Base-by-base conservation (phyloP, 2,329 filamentous ascomycete genomes). In the Alternaria sp. region DNA sequence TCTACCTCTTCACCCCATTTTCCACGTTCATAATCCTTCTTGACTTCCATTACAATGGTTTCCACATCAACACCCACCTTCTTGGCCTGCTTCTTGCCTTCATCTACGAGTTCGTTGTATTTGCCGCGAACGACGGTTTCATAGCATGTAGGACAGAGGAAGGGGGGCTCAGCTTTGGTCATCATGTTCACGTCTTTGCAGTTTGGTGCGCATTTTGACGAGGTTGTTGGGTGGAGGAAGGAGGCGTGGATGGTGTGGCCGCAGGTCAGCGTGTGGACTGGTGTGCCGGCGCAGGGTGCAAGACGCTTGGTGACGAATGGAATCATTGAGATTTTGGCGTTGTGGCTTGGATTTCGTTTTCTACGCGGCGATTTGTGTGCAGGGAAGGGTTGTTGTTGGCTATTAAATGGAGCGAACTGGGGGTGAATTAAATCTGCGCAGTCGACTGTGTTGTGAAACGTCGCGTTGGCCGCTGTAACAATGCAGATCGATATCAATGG, bases 141-240 rank as follows among this genome's bases (percentile, higher is more conserved):
- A 10, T 49, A 49, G 28, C 51, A 54, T 24, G 31, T 36, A 3
- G 55, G 42, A 11, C 51, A 58, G 14, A 58, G 42, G 6, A 58
- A 58, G 7, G 9, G 33, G 3, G 44, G 51, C 23, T 58, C 42
- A 5, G 29, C 31, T 2, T 14, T 9, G 3, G 55, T 44, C 24
- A 14, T n/a, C 14, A 54, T 11, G 31, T 31, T 13, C 13, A 50
- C 37, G 8, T 3, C 5, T 28, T 36, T 21, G 21, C 55, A 58
- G 31, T 58, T 58, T 14, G 55, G 51, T 6, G 55, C 51, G 36
- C 51, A 58, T 33, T 28, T 48, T 6, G 55, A 54, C 2, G 50
- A 49, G 7, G 17, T 9, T 21, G 4, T 34, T 13, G 21, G 29
- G 13, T 42, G 24, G 7, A 54, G n/a, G 5, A 50, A 44, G 13